Percentiles rank a stretch among this genome's conserved stretches.
Conservation (phyloP, 176 grass and related monocot species). For the Cymbopogon citratus region DNA sequence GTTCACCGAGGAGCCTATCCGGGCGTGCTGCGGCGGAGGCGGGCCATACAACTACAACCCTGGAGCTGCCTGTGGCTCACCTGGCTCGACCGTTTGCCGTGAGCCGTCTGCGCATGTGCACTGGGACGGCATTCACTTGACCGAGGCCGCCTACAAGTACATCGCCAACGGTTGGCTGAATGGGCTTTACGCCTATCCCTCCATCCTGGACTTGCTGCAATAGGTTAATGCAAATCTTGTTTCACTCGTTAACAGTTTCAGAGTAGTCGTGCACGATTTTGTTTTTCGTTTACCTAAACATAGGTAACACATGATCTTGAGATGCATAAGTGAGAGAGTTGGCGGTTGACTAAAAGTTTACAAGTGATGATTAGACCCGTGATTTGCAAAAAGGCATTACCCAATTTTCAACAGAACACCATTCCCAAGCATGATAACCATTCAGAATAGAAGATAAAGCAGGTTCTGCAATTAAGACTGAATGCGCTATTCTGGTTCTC, state of each 20-base stretch:
- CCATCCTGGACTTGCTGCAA: slow-evolving; percentile 31
- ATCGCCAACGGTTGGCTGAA: slow-evolving; percentile 44
- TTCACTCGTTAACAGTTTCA: no score
- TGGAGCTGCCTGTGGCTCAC: slow-evolving; percentile 26
- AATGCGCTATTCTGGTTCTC: background rate
- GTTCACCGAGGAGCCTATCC: slow-evolving; percentile 33
- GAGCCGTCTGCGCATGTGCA: slow-evolving; percentile 31
- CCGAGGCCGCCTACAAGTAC: slow-evolving; percentile 48
- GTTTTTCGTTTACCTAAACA: background rate
- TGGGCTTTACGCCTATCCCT: slow-evolving; percentile 42
- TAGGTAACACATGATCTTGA: background rate
- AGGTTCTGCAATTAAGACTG: background rate
- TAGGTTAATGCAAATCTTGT: background rate
- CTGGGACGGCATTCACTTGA: slow-evolving; percentile 63
- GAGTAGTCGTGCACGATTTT: background rate
- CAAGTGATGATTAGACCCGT: background rate
- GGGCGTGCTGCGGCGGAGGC: slow-evolving; percentile 56
- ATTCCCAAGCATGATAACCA: background rate
- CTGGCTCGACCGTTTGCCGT: slow-evolving; percentile 24
- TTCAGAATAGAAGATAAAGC: background rate
- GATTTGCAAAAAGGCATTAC: background rate
- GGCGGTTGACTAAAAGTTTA: background rate
- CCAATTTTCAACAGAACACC: background rate
- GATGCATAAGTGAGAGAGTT: background rate
- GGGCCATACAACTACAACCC: slow-evolving; percentile 53